Percentiles rank a stretch among this genome's conserved stretches.
phyloP scores from a whole-genome alignment of 805 yeast genomes.

The Maudiozyma saulgeensis region DNA sequence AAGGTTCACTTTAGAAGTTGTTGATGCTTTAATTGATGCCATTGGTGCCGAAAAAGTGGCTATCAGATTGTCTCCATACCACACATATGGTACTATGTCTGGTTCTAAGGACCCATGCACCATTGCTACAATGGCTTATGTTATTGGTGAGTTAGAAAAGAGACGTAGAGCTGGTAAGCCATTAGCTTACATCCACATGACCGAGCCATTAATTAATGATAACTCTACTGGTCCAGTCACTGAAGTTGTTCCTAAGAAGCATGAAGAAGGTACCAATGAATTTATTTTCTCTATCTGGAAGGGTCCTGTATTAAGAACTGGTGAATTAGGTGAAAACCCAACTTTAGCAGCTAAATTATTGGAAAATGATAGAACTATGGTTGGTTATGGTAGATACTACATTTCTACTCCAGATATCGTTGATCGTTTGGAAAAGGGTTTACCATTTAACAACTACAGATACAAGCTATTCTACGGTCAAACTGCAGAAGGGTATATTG shows the following conservation, averaged over 20 bases:
- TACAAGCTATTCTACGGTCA: constrained; percentile 40
- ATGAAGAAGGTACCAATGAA: constrained; percentile 26
- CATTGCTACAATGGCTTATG: constrained; percentile 32
- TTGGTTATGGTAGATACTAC: constrained; percentile 34
- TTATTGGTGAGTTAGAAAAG: constrained; percentile 33
- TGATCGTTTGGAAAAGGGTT: constrained; percentile 32
- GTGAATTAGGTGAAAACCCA: constrained; percentile 23
- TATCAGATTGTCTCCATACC: constrained; percentile 39
- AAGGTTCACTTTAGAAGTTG: constrained; percentile 36
- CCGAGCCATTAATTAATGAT: constrained; percentile 35
- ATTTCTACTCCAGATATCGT: constrained; percentile 33
- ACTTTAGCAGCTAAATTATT: constrained; percentile 23
- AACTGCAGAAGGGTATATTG: constrained; percentile 29
- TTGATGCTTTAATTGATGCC: constrained; percentile 40
- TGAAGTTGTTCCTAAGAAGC: constrained; percentile 9
- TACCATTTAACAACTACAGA: constrained; percentile 35
- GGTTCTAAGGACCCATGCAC: constrained; percentile 31
- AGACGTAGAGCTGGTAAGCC: constrained; percentile 29
- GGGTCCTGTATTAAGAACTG: constrained; percentile 35
- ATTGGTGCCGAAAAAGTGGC: constrained; percentile 43
- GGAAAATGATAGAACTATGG: constrained; percentile 34
- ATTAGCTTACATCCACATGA: constrained; percentile 35
- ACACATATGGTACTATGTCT: constrained; percentile 30
- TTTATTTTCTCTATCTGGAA: constrained; percentile 34
- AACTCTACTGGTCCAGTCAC: constrained; percentile 14